Base-by-base conservation (phyloP, 148 eudicot genomes). In the Simmondsia chinensis region DNA sequence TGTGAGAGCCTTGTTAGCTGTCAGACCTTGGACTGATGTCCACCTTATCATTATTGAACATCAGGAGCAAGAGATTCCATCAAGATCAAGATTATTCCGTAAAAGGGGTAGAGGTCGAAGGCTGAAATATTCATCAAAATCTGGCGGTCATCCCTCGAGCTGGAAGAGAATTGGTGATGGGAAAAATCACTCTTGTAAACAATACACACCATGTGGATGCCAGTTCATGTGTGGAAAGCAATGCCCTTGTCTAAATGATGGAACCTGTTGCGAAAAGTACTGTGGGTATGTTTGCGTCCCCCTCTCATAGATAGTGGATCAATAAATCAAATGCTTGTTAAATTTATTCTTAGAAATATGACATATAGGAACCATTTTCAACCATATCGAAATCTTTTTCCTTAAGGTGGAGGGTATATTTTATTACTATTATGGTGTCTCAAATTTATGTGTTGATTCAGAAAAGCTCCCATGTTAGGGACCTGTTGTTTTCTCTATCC, bases 211-310 rank as follows among this genome's bases (percentile, higher is more conserved):
- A 46, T 91, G 97, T 61, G 56, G 70, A 32, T 91, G 97, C 60
- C 37, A 70, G 63, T 40, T 68, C 23, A 56, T 68, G 61, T 91
- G 95, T 56, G 97, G 95, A 54, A 84, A 91, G 60, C 69, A 85
- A 46, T 91, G 97, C 72, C 64, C 95, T 37, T 91, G 97, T 46
- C 63, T 69, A 19, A 63, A 63, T 44, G 70, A 67, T 38, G 95
- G 82, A 61, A 79, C 66, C 50, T 85, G 94, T 63, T 91, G 97
- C 61, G 97, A 91, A 45, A 91, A 91, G 65, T 91, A 85, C 37
- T 91, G 97, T 55, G 94, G 95, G 97, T 85, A 65, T 54, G 77
- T 49, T n/a, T n/a, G n/a, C n/a, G n/a, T 49, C 39, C 18, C 4
- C 54, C 9, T 7, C 41, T 35, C 25, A 18, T 43, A 26, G 33